Evolutionary conservation across 768 basidiomycete species (phyloP), one percentile per base, ranked within the genome.

Genomic region (Pisolithus albus): DNA sequence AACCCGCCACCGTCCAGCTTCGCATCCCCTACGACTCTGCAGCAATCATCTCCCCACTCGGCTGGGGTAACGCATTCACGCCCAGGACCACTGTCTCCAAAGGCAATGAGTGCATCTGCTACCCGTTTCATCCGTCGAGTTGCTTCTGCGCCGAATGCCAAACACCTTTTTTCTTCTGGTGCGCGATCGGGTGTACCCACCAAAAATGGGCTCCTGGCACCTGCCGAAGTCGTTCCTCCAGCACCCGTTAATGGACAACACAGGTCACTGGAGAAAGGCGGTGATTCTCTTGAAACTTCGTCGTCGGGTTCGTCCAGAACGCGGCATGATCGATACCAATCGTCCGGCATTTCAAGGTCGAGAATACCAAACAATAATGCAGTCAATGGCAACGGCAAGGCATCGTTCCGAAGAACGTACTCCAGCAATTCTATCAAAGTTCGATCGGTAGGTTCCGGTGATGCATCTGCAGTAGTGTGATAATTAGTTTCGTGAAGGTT

Each of bases 391-490:
- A 32, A 21, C 28, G 77, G 78, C 51, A 82, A 82, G 68, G 71
- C 80, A 55, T 80, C 89, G 26, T 98, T 98, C 68, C 80, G 91
- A 52, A 74, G 96, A 63, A 98, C 96, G 43, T 99, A 99, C 71
- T 95, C 92, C 38, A 93, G 90, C 64, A 95, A 96, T 69, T 95
- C 92, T 18, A 98, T 99, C 73, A 96, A 96, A 73, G 83, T 93
- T 59, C 79, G 83, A 63, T 81, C 86, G 72, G 92, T 92, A 69
- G 66, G 82, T 71, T 21, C 16, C 16, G 28, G 30, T 13, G 23
- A 32, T 51, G 26, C 49, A 39, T 47, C 42, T 26, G 34, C 24
- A 26, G 23, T 32, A 34, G 11, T 51, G n/a, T 39, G 18, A 40
- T 38, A 49, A 11, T 36, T 47, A 55, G 23, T 42, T 50, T 51